A percentile compares a stretch with the other conserved stretches of the same genome.
These are phyloP conservation scores for Kwoniella shivajii DNA, from an alignment of 1,284 basidiomycete genomes.

Conservation along the genomic window DNA sequence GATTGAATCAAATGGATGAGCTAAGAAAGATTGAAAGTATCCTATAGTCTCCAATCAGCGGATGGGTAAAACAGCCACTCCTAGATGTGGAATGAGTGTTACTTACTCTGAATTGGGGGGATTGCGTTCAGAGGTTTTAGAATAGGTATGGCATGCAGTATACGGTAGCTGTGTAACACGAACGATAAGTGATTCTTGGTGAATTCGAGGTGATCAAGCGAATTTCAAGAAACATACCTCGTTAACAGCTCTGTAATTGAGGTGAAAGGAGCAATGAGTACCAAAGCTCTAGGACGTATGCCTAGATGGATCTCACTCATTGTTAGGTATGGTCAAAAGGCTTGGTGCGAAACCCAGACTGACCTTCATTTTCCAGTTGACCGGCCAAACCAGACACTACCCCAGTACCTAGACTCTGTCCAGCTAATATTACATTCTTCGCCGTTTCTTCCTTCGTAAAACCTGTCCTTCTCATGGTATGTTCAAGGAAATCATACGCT, in stretches of 20 bases:
- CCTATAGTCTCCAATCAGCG: conserved; percentile 14
- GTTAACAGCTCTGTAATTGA: conserved; percentile 42
- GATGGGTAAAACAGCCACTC: neutral
- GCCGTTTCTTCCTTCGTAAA: conserved; percentile 2
- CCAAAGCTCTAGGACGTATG: conserved; percentile 38
- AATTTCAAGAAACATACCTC: conserved; percentile 24
- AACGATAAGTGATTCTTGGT: neutral
- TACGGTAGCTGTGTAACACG: conserved; percentile 31
- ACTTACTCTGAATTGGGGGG: conserved; percentile 32
- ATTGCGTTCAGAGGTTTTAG: conserved; percentile 36
- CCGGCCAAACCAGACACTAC: conserved; percentile 62
- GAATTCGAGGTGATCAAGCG: neutral
- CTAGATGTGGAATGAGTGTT: neutral
- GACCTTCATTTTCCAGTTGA: conserved; percentile 41
- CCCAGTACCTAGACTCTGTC: conserved; percentile 86
- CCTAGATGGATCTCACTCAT: conserved; percentile 16
- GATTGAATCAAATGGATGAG: conserved; percentile 38
- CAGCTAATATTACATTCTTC: conserved; percentile 55
- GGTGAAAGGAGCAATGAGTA: conserved; percentile 49
- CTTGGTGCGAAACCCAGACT: neutral
- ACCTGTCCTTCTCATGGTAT: neutral
- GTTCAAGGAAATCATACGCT: conserved; percentile 64
- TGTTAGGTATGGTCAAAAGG: neutral
- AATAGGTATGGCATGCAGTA: conserved; percentile 44
- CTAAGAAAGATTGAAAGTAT: conserved; percentile 29